Base-by-base conservation (phyloP, 2,329 filamentous ascomycete species). In the Pyricularia pennisetigena region DNA sequence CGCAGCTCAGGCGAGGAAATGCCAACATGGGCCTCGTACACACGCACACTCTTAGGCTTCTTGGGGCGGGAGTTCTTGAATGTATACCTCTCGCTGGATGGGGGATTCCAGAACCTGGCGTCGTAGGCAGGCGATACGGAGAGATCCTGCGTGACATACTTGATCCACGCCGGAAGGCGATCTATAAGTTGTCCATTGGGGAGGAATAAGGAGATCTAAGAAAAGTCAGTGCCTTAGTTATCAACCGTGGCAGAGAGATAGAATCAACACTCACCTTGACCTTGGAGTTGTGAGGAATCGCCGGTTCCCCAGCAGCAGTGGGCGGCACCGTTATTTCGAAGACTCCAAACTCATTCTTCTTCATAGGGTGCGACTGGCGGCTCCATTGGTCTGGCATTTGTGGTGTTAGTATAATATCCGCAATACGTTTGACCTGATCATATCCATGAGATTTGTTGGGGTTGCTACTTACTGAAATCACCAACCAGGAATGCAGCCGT, bases 1-100 rank as follows among this genome's bases (percentile, higher is more conserved):
- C 88, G 89, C 71, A 90, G 87, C 71, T 98, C 94, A 1, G 94
- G 92, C 2, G 93, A 95, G 6, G 94, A 97, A 73, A 99, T 99
- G 66, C 95, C 95, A 61, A 99, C 93, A 75, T 99, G 95, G n/a
- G 95, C 95, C 80, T 99, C 95, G 79, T 99, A 99, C 69, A 99
- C 93, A 66, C 95, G 90, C n/a, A 87, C 88, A 74, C 93, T 97
- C 69, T 83, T 78, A 0, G 95, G 95, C 82, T 94, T 96, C 77
- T 89, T 88, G 7, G 94, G 95, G 66, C 90, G 86, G 64, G 85
- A 74, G 78, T 98, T 86, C 81, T 96, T 94, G 85, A 97, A 97
- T 68, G 86, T 82, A 77, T 98, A 98, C 75, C 82, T 87, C 75
- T 96, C 88, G 57, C 83, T 80, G 65, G 84, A 78, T 3, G 93